Conservation (phyloP, 1,139 yeast genomes). For the Pichia sp. region DNA sequence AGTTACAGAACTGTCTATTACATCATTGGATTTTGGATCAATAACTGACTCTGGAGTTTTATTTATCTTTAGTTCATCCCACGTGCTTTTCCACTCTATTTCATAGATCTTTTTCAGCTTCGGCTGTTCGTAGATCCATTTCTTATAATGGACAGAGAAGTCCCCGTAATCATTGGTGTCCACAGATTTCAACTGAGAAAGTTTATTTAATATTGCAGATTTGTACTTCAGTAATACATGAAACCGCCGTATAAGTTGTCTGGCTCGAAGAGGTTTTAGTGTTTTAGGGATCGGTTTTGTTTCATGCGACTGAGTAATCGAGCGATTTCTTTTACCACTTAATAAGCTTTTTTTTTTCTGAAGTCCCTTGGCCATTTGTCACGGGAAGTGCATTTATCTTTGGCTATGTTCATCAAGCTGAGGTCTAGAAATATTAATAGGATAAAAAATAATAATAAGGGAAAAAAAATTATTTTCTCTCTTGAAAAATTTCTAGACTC, state of each 20-base stretch:
- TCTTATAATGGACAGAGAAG: constrained; percentile 31
- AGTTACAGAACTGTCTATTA: neutral
- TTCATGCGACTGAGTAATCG: neutral
- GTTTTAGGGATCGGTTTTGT: constrained; percentile 26
- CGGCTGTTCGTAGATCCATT: constrained; percentile 2
- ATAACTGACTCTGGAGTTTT: constrained; percentile 20
- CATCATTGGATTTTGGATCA: constrained; percentile 13
- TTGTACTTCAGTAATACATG: constrained; percentile 58
- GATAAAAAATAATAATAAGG: too few relatives aligned
- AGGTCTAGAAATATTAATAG: too few relatives aligned
- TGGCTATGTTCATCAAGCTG: too few relatives aligned
- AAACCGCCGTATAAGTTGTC: constrained; percentile 63
- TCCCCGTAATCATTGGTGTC: constrained; percentile 22
- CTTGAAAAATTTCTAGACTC: too few relatives aligned
- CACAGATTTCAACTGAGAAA: constrained; percentile 3
- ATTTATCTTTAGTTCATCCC: constrained; percentile 22
- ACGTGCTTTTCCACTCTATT: constrained; percentile 10
- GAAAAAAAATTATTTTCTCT: too few relatives aligned
- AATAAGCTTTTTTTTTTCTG: constrained; percentile 9
- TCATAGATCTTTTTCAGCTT: constrained; percentile 9
- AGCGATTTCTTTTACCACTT: constrained; percentile 21
- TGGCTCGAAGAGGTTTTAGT: constrained; percentile 62
- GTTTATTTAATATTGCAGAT: constrained; percentile 35
- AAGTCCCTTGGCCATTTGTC: neutral
- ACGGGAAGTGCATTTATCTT: too few relatives aligned